Evolutionary conservation across 1,139 yeast genomes (phyloP), one percentile per base, ranked within the genome.

Genomic region (Candida freyschussii): DNA sequence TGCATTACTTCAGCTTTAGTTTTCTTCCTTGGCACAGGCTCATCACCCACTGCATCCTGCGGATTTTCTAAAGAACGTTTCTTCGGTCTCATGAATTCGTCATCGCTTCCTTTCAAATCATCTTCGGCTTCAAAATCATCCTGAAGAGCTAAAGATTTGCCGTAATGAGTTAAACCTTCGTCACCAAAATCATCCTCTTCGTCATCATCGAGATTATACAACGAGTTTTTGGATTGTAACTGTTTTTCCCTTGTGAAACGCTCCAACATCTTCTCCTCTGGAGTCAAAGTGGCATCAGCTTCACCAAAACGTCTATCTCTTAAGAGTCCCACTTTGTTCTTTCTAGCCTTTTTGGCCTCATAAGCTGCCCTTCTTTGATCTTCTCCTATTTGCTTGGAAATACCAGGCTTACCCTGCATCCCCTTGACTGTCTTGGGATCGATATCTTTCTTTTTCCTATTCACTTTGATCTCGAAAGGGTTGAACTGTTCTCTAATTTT

Each of bases 1-100:
- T 85, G 79, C 98, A 93, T 91, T 25, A 93, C 95, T 57, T 93
- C 98, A 27, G 86, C 84, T 55, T 91, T 89, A 19, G 91, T 74
- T 62, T 87, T 93, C 57, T 82, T 85, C 40, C 77, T 72, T 1
- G 71, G 71, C 24, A 52, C 64, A 8, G 65, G 72, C 27, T 61
- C 72, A 28, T 62, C 68, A 11, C 48, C 56, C 9, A 52, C 48
- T 13, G 45, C 47, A 11, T 45, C 41, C 14, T 30, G 29, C 10
- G 39, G 46, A 12, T 50, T 38, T 30, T 45, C 50, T 33, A 34
- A 28, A 7, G 41, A 28, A 34, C 48, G 48, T 34, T 44, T 36
- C 38, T 41, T 44, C 14, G 47, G 54, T 28, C 37, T 49, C 24
- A 50, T 26, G 34, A 50, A 48, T 3, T 47, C 47, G 20, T 46